These are phyloP conservation scores for Blastocystis hominis DNA, from an alignment of 352 stramenopile species.

Conservation along the genomic window DNA sequence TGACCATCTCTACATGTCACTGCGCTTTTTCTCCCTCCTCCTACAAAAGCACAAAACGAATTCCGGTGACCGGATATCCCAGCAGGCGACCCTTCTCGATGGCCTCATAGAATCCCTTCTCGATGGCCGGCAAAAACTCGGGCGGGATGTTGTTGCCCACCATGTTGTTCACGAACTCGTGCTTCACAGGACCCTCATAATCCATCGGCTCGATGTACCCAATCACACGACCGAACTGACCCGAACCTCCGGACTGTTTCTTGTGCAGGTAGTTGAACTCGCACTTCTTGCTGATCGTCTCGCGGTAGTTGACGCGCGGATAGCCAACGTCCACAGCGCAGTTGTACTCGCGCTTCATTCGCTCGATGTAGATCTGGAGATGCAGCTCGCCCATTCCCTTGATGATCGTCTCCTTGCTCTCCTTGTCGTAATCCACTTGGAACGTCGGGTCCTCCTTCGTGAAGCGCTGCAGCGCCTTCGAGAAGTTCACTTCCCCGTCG, in stretches of 20 bases:
- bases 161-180: slow-evolving; percentile 92
- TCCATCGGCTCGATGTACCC: slow-evolving; percentile 89
- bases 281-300: slow-evolving; percentile 81
- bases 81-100: slow-evolving; percentile 86
- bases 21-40: slow-evolving; percentile 61
- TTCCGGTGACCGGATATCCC: slow-evolving; percentile 81
- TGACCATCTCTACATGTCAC: slow-evolving; percentile 79
- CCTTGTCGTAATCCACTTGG: slow-evolving; percentile 82
- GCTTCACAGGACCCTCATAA: slow-evolving; percentile 61
- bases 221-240: slow-evolving; percentile 86
- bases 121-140: slow-evolving; percentile 90
- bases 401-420: slow-evolving; percentile 96
- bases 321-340: slow-evolving; percentile 77
- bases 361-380: slow-evolving; percentile 96
- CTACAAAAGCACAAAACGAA: slow-evolving; percentile 72
- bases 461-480: slow-evolving; percentile 85
- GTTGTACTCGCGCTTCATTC: slow-evolving; percentile 91
- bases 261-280: slow-evolving; percentile 98
- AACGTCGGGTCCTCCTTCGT: slow-evolving; percentile 96
- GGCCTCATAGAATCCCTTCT: slow-evolving; percentile 90
- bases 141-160: slow-evolving; percentile 94
- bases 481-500: slow-evolving; percentile 84
- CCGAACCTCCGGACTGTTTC: slow-evolving; percentile 92
- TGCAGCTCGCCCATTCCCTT: slow-evolving; percentile 93
- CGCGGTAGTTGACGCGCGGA: slow-evolving; percentile 95